Base-by-base conservation (phyloP, 2,329 filamentous ascomycete genomes). In the Aspergillus niger region DNA sequence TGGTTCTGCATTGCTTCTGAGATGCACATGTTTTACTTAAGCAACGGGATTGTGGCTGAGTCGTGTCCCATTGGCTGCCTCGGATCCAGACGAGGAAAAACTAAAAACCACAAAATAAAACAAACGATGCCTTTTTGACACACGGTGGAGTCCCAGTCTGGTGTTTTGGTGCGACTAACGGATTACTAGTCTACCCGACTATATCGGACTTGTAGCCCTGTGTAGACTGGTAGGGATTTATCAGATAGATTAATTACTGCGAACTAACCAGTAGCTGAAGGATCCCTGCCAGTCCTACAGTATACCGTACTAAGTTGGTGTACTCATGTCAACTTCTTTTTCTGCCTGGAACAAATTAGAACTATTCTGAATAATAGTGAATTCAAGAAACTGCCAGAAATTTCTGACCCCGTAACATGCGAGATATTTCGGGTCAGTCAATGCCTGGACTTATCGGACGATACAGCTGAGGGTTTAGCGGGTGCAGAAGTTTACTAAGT, bases 31-130 rank as follows among this genome's bases (percentile, higher is more conserved):
- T 15, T 36, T 55, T 47, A 44, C 28, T 30, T 36, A 43, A 44
- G 39, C 41, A 26, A 39, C 13, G 32, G 3, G 11, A 24, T n/a
- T 55, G 61, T 63, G 61, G 61, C 58, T 60, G 32, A 63, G 61
- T 44, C 11, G 22, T 7, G 20, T 36, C 30, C 52, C 36, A 60
- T 63, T 58, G 55, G 58, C 39, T 59, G 60, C 60, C 47, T 50
- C 26, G 28, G 24, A 7, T 17, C 26, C 41, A 24, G 20, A 24
- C 8, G 41, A 24, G 39, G 39, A 20, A 8, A 43, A 20, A 30
- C 28, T 30, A 20, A 43, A 43, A 44, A 20, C 20, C 20, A 20
- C 20, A 20, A 20, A 20, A 5, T 8, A 22, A 44, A 44, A 20
- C 47, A 30, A 13, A n/a, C 4, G 8, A 43, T 43, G 41, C 24